Conservation (phyloP, 305 asterid species). For the Rubia balearica region DNA sequence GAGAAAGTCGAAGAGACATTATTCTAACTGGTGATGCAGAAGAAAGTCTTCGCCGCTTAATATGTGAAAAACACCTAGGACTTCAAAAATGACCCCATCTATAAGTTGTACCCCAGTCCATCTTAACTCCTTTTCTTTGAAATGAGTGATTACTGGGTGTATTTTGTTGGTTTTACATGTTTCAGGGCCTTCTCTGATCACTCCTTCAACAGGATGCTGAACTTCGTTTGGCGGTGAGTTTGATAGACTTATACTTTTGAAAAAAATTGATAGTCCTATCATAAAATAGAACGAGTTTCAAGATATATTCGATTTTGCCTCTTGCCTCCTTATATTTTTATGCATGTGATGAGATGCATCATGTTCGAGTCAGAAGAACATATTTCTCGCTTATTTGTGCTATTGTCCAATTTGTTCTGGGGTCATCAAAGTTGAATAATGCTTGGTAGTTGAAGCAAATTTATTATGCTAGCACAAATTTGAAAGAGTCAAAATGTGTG, state of each 20-base stretch:
- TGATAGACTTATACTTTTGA: neutral
- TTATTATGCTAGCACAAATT: neutral
- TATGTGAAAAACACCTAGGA: constrained; percentile 65
- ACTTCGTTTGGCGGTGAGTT: constrained; percentile 82
- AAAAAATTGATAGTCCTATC: neutral
- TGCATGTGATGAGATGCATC: neutral
- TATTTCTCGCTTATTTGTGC: neutral
- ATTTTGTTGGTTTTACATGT: constrained; percentile 19
- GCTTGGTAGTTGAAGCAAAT: neutral
- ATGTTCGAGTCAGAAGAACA: neutral
- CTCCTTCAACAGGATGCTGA: constrained; percentile 90
- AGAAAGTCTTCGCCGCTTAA: constrained; percentile 56
- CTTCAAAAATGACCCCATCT: constrained; percentile 79
- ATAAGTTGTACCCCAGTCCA: constrained; percentile 37
- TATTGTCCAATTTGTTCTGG: neutral
- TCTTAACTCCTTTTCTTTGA: neutral
- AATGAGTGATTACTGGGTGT: neutral
- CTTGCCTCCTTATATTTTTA: neutral
- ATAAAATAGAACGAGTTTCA: neutral
- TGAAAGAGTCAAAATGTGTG: neutral
- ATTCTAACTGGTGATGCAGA: constrained; percentile 59
- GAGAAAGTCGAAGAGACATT: constrained; percentile 59
- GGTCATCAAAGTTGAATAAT: too few relatives aligned
- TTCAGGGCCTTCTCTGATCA: constrained; percentile 79
- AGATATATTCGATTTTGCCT: neutral